phyloP scores from a whole-genome alignment of 2,329 filamentous ascomycete species.

The Daldinia sp. region DNA sequence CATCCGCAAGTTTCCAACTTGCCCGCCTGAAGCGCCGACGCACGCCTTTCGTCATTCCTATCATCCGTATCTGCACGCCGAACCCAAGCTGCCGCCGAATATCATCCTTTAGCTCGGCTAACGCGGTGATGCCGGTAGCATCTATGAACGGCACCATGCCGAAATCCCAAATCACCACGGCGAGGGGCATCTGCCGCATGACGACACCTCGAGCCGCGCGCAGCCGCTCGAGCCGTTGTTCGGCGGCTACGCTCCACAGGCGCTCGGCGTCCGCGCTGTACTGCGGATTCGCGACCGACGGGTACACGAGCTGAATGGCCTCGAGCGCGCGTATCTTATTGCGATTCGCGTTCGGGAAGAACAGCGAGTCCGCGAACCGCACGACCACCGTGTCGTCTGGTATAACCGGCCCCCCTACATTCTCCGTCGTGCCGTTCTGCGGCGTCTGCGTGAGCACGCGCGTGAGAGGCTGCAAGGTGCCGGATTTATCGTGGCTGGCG shows the following conservation, averaged over 20 bases:
- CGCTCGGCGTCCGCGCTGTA: constrained; percentile 45
- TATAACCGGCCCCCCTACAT: constrained; percentile 45
- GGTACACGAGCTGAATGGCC: constrained; percentile 50
- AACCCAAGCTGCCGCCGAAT: constrained; percentile 47
- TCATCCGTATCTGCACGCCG: constrained; percentile 48
- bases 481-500: constrained; percentile 42
- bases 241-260: constrained; percentile 51
- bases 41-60: constrained; percentile 44
- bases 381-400: constrained; percentile 67
- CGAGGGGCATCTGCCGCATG: constrained; percentile 46
- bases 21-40: constrained; percentile 47
- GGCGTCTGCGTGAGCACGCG: constrained; percentile 28
- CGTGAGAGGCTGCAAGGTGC: constrained; percentile 17
- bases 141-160: constrained; percentile 49
- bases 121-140: constrained; percentile 49
- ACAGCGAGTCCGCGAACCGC: constrained; percentile 67
- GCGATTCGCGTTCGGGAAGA: constrained; percentile 71
- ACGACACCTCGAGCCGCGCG: constrained; percentile 42
- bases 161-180: constrained; percentile 50
- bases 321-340: constrained; percentile 48
- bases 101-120: constrained; percentile 51
- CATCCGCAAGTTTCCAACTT: constrained; percentile 46
- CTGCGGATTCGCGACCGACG: constrained; percentile 43
- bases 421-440: constrained; percentile 44
- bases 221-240: constrained; percentile 47